Evolutionary conservation across 345 rosid genomes (phyloP), one percentile per base, ranked within the genome.

Genomic region (Triadica sebifera): DNA sequence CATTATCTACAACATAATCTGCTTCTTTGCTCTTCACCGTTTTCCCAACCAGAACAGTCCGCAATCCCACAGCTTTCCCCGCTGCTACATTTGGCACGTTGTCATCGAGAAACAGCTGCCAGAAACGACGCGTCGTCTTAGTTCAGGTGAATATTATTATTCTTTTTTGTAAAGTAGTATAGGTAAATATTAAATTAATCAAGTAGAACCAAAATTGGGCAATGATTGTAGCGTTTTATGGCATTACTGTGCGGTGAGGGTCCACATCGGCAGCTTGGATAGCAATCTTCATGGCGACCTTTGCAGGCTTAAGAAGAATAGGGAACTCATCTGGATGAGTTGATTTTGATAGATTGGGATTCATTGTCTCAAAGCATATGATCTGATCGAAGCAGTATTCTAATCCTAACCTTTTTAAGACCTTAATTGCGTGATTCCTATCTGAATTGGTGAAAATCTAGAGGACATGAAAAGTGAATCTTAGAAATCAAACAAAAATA

Each of bases 361-460:
- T 94, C 91, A 94, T 87, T 1, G 98, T 94, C 80, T 92, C 97
- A 65, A 94, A 92, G 75, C 97, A 94, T 34, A 94, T 84, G 53
- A 91, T 88, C 56, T 91, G 90, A 39, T 92, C 94, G 57, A 94
- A 94, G 75, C 95, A 91, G 74, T 90, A 94, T 75, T 87, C 89
- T 67, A 94, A 55, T 66, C 87, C 94, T 34, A 94, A 61, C 66
- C 86, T 84, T 74, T 81, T 69, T 15, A 94, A 78, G 53, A 78
- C 86, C 81, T 66, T 86, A 6, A 78, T 77, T 47, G 97, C 98
- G 79, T 94, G 97, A 34, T 67, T 78, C 74, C 89, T 83, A 76
- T 94, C 98, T n/a, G 97, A 92, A 79, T 94, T 94, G 62, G 97
- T 94, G 78, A 91, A 94, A 41, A 94, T 91, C 97, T 94, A 75